phyloP scores from a whole-genome alignment of 1,284 basidiomycete species.

The Boletus smithii region DNA sequence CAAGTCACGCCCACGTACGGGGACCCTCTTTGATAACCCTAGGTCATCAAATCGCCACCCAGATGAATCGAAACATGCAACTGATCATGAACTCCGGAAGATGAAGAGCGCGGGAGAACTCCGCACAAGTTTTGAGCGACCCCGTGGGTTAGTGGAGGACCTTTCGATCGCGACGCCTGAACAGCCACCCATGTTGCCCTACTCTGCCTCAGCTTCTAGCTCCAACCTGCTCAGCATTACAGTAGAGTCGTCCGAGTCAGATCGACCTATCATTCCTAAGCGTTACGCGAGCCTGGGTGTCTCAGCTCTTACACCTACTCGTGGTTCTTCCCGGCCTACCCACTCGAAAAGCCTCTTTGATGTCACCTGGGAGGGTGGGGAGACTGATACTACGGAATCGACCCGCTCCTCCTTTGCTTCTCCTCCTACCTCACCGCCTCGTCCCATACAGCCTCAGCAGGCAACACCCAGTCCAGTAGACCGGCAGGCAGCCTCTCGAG shows the following conservation, averaged over 20 bases:
- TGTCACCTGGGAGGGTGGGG: constrained; percentile 27
- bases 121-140: constrained; percentile 43
- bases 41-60: constrained; percentile 31
- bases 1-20: constrained; percentile 39
- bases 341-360: constrained; percentile 53
- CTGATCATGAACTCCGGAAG: constrained; percentile 66
- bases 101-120: constrained; percentile 88
- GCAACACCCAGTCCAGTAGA: constrained; percentile 25
- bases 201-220: constrained; percentile 58
- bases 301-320: constrained; percentile 36
- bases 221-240: constrained; percentile 51
- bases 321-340: constrained; percentile 40
- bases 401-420: constrained; percentile 28
- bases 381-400: constrained; percentile 12
- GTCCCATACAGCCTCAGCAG: constrained; percentile 15
- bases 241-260: constrained; percentile 35
- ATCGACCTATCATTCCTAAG: constrained; percentile 39
- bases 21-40: constrained; percentile 15
- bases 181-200: constrained; percentile 47
- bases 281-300: constrained; percentile 70
- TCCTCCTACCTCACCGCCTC: constrained; percentile 32
- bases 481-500: constrained; percentile 31
- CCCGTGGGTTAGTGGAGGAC: constrained; percentile 21
- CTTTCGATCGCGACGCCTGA: constrained; percentile 18
- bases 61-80: constrained; percentile 41